Evolutionary conservation across 1,139 yeast species (phyloP).

Genomic region (Lizanozyma gosingica): DNA sequence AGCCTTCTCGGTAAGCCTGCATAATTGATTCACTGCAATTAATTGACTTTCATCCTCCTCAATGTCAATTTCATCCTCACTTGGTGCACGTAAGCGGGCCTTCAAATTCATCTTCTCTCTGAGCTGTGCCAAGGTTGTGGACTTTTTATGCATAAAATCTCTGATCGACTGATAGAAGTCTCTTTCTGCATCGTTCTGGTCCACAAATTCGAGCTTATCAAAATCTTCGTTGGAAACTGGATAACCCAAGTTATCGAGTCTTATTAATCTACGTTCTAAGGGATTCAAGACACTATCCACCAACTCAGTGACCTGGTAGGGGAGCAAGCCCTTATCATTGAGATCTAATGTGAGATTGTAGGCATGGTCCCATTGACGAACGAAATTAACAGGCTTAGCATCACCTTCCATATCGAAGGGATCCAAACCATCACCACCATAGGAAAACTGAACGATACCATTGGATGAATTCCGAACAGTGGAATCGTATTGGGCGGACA

Average conservation of each 20-base stretch:
- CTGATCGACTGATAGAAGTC: slow-evolving; percentile 70
- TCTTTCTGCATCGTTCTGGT: slow-evolving; percentile 80
- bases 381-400: slow-evolving; percentile 90
- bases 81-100: slow-evolving; percentile 28
- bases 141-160: slow-evolving; percentile 50
- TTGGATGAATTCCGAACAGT: slow-evolving; percentile 93
- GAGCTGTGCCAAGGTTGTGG: slow-evolving; percentile 44
- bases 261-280: slow-evolving; percentile 45
- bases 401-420: slow-evolving; percentile 99
- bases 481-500: slow-evolving; percentile 86
- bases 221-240: slow-evolving; percentile 33
- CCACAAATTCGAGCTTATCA: slow-evolving; percentile 52
- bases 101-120: slow-evolving; percentile 46
- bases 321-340: slow-evolving; percentile 51
- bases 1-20: slow-evolving; percentile 56
- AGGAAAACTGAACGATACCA: slow-evolving; percentile 94
- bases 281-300: slow-evolving; percentile 54
- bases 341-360: slow-evolving; percentile 58
- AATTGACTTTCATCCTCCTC: slow-evolving; percentile 40
- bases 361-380: slow-evolving; percentile 93
- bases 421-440: slow-evolving; percentile 98
- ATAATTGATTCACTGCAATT: slow-evolving; percentile 60
- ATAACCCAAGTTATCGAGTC: slow-evolving; percentile 72
- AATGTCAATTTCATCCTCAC: slow-evolving; percentile 28
- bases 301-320: slow-evolving; percentile 55